Evolutionary conservation across 352 stramenopile genomes (phyloP), one percentile per base, ranked within the genome.

Genomic region (Phytophthora cryptogea): DNA sequence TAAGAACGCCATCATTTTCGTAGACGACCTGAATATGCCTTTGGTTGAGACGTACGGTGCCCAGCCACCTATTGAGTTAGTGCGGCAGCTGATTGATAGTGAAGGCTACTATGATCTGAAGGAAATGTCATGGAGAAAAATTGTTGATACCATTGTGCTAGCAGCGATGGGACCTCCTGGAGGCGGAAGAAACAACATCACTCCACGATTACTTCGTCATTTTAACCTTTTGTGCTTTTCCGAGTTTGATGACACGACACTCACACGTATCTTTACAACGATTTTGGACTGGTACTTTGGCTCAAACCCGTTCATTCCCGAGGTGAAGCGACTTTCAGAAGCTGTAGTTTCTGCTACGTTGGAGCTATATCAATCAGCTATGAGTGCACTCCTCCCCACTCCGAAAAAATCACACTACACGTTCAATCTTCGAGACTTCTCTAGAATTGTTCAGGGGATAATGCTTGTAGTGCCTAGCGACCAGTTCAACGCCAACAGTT

Each of bases 11-110:
- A 80, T 98, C 8, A 63, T 98, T 9, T 98, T 98, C 69, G 90
- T 98, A 3, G 93, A 98, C 52, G 92, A 98, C 66, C 59, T 98
- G n/a, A 98, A 98, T 48, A 98, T 98, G 93, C 93, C 93, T n/a
- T 71, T 97, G 5, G 89, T 98, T 0, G 92, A 98, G 65, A 97
- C 86, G 4, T 98, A 98, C 55, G 93, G 91, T 4, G 93, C 92
- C 2, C 93, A 98, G 66, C 92, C 92, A 16, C 93, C 93, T 1
- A 95, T 98, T 37, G 93, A 98, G 56, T 70, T 98, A 16, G 71
- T 98, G 32, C 80, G 92, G 6, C 92, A 98, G 60, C 77, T 97
- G 13, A 86, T 98, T 33, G 90, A 97, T 55, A 88, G 65, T 17
- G 91, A 81, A 14, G 93, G 93, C 0, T 97, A 95, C 71, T 98